Percentiles rank a stretch among this genome's conserved stretches.
These are phyloP conservation scores for Paratinospora sagittata DNA, from an alignment of 164 flowering plant species.

Conservation along the genomic window DNA sequence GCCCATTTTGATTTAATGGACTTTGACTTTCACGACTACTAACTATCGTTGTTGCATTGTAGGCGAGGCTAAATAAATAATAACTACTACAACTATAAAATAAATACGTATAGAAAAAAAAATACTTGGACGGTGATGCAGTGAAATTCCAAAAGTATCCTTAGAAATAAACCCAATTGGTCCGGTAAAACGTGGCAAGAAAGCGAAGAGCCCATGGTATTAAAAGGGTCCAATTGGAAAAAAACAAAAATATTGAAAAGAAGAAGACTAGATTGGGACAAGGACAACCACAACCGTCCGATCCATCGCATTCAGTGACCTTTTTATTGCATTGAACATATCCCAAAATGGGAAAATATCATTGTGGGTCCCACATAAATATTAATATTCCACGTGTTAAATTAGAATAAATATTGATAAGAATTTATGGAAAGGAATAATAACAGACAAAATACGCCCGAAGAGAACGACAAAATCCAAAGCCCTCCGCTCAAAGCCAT, in stretches of 20 bases:
- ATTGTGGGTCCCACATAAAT: not conserved
- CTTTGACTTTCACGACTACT: not conserved
- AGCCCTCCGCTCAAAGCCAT: conserved; percentile 24
- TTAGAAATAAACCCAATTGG: not conserved
- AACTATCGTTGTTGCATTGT: not conserved
- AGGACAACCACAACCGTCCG: conserved; percentile 12
- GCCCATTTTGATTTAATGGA: not conserved
- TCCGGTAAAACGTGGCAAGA: not conserved
- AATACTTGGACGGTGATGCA: not conserved
- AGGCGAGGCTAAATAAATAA: not conserved
- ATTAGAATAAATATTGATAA: not conserved
- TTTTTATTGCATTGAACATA: conserved; percentile 3
- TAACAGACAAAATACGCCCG: conserved; percentile 4
- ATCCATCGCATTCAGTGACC: conserved; percentile 6
- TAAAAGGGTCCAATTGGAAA: not conserved
- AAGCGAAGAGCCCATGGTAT: not conserved
- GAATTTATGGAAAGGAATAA: not conserved
- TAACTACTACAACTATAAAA: too few species aligned
- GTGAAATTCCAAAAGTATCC: not conserved
- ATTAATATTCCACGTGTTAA: conserved; percentile 1
- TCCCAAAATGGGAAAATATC: not conserved
- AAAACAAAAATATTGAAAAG: too few species aligned
- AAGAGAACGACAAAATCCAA: conserved; percentile 9
- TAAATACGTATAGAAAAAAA: not conserved
- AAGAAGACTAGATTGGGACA: conserved; percentile 9